Evolutionary conservation across 306 rosid species (phyloP).

Genomic region (Glycine tomentella): DNA sequence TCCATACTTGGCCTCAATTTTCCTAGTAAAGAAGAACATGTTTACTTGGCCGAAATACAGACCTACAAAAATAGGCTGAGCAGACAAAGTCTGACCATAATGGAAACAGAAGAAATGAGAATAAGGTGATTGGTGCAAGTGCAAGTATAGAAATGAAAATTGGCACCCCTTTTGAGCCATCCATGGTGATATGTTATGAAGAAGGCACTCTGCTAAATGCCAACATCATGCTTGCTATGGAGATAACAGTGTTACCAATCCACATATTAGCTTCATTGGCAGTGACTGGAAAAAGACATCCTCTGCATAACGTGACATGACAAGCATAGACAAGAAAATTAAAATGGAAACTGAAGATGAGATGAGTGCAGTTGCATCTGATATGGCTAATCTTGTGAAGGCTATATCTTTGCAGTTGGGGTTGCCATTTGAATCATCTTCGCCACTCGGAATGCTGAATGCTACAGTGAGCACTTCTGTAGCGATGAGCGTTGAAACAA

Average conservation of each 20-base stretch:
- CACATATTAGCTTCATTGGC: too few species aligned
- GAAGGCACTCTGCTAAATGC: constrained; percentile 49
- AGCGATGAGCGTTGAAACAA: constrained; percentile 48
- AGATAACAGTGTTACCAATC: constrained; percentile 37
- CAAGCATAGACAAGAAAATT: too few species aligned
- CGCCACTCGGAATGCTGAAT: constrained; percentile 43
- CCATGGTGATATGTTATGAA: constrained; percentile 21
- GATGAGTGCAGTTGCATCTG: constrained; percentile 47
- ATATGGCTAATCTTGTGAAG: constrained; percentile 42
- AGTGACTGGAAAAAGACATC: too few species aligned
- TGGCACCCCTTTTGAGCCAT: constrained; percentile 38
- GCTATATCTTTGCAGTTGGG: neutral
- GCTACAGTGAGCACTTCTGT: constrained; percentile 48
- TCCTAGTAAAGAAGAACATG: too few species aligned
- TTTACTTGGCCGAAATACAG: constrained; percentile 45
- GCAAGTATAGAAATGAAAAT: constrained; percentile 17
- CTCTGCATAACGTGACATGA: too few species aligned
- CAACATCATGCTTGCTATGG: constrained; percentile 47
- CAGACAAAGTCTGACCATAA: neutral
- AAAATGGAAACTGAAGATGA: constrained; percentile 44
- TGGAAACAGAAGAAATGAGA: constrained; percentile 34
- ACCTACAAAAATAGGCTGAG: constrained; percentile 44
- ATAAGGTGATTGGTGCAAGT: constrained; percentile 35
- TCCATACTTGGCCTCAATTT: too few species aligned
- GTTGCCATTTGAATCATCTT: neutral